phyloP scores from a whole-genome alignment of 2,329 filamentous ascomycete species.

The Botrytis fragariae region DNA sequence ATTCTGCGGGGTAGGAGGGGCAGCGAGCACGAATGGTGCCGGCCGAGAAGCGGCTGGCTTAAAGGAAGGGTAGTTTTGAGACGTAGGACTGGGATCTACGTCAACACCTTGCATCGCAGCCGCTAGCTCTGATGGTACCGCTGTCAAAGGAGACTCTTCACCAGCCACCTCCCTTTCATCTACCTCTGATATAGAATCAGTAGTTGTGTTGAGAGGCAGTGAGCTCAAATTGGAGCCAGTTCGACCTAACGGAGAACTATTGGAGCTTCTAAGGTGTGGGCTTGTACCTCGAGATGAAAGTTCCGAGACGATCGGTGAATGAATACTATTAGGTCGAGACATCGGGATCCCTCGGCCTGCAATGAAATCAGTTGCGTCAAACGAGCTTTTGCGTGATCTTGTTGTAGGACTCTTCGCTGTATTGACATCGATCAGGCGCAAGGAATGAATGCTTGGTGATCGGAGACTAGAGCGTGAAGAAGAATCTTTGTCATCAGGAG shows the following conservation, averaged over 20 bases:
- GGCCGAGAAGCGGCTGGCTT: slow-evolving; percentile 18
- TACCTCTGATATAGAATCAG: slow-evolving; percentile 35
- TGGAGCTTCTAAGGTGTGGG: slow-evolving; percentile 30
- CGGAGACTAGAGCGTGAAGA: slow-evolving; percentile 30
- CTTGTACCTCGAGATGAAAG: slow-evolving; percentile 31
- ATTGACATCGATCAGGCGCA: slow-evolving; percentile 38
- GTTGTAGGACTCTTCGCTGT: slow-evolving; percentile 30
- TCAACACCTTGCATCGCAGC: slow-evolving; percentile 34
- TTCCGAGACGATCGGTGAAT: slow-evolving; percentile 26
- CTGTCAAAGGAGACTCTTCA: slow-evolving; percentile 23
- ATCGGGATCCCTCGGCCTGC: slow-evolving; percentile 23
- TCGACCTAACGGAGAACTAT: slow-evolving; percentile 30
- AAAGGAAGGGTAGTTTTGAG: slow-evolving; percentile 16
- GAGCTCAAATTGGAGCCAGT: slow-evolving; percentile 30
- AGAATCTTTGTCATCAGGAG: slow-evolving; percentile 31
- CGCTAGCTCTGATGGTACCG: slow-evolving; percentile 31
- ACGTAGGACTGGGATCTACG: slow-evolving; percentile 25
- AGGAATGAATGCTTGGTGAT: slow-evolving; percentile 36
- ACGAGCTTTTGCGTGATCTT: slow-evolving; percentile 28
- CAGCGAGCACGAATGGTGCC: slow-evolving; percentile 30
- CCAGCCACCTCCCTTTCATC: slow-evolving; percentile 31
- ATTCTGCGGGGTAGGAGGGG: slow-evolving; percentile 32
- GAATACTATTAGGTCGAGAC: slow-evolving; percentile 31
- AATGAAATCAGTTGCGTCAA: slow-evolving; percentile 27
- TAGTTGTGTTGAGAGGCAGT: slow-evolving; percentile 26